phyloP scores from a whole-genome alignment of 148 eudicot genomes.

The Spergularia marina region DNA sequence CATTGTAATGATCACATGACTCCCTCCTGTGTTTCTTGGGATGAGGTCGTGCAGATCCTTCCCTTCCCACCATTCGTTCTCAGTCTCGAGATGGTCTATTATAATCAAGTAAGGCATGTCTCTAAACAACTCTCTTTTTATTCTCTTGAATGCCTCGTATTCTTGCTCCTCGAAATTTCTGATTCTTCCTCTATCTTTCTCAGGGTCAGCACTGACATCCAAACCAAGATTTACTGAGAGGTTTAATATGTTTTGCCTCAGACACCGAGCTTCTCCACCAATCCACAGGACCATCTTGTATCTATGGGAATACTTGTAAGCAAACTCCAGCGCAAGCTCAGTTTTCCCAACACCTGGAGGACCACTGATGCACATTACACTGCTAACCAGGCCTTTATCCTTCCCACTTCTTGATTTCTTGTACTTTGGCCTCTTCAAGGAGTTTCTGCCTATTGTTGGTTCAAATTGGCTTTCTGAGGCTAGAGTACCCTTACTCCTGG shows the following conservation, averaged over 20 bases:
- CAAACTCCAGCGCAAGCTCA: slow-evolving; percentile 80
- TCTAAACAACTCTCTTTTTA: slow-evolving; percentile 69
- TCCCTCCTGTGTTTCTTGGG: slow-evolving; percentile 79
- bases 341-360: slow-evolving; percentile 77
- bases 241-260: slow-evolving; percentile 76
- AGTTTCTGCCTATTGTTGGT: slow-evolving; percentile 49
- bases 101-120: slow-evolving; percentile 79
- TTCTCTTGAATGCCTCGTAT: slow-evolving; percentile 77
- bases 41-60: slow-evolving; percentile 75
- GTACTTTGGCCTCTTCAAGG: slow-evolving; percentile 55
- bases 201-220: slow-evolving; percentile 79
- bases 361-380: slow-evolving; percentile 67
- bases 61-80: slow-evolving; percentile 93
- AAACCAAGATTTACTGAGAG: slow-evolving; percentile 52
- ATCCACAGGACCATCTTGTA: slow-evolving; percentile 88
- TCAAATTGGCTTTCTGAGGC: slow-evolving; percentile 63
- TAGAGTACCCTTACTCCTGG: slow-evolving; percentile 45
- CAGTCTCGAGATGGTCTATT: slow-evolving; percentile 74
- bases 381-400: slow-evolving; percentile 46
- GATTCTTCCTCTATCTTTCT: slow-evolving; percentile 82
- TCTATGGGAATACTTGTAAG: slow-evolving; percentile 56
- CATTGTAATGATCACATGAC: slow-evolving; percentile 77
- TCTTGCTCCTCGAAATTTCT: slow-evolving; percentile 88
- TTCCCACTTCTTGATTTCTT: slow-evolving; percentile 74
- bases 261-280: slow-evolving; percentile 73